A percentile compares a stretch with the other conserved stretches of the same genome.
phyloP scores from a whole-genome alignment of 345 rosid species.

The Stellera chamaejasme region DNA sequence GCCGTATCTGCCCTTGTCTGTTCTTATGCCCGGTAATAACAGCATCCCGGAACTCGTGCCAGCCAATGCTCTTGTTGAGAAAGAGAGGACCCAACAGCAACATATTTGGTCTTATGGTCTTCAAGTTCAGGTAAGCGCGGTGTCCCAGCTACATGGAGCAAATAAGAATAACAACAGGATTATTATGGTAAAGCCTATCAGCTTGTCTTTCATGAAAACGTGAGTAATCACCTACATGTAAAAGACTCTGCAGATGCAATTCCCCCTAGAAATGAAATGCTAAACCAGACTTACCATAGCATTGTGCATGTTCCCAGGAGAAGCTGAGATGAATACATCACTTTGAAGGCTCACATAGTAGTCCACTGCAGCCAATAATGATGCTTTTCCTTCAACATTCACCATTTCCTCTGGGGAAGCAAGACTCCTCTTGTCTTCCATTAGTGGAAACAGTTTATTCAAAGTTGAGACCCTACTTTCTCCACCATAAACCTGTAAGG shows the following conservation, averaged over 20 bases:
- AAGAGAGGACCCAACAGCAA: conserved; percentile 64
- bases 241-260: not conserved
- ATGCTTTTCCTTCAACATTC: conserved; percentile 67
- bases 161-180: not conserved
- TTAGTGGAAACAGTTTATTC: conserved; percentile 61
- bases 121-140: conserved; percentile 63
- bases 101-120: conserved; percentile 95
- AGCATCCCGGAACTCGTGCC: conserved; percentile 69
- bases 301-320: conserved; percentile 99
- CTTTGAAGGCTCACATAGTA: conserved; percentile 91
- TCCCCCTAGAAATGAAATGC: not conserved
- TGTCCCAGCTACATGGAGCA: conserved; percentile 48
- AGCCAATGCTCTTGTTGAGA: conserved; percentile 67
- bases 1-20: conserved; percentile 70
- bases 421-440: conserved; percentile 93
- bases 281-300: conserved; percentile 48
- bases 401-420: conserved; percentile 55
- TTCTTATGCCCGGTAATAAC: conserved; percentile 65
- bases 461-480: conserved; percentile 69
- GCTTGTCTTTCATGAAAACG: not conserved
- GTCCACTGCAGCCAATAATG: conserved; percentile 85
- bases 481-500: conserved; percentile 79
- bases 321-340: conserved; percentile 87
- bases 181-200: not conserved
- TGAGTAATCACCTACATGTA: no score